Evolutionary conservation across 495 filamentous ascomycete species (phyloP).

Genomic region (Penicillium longicatenatum): DNA sequence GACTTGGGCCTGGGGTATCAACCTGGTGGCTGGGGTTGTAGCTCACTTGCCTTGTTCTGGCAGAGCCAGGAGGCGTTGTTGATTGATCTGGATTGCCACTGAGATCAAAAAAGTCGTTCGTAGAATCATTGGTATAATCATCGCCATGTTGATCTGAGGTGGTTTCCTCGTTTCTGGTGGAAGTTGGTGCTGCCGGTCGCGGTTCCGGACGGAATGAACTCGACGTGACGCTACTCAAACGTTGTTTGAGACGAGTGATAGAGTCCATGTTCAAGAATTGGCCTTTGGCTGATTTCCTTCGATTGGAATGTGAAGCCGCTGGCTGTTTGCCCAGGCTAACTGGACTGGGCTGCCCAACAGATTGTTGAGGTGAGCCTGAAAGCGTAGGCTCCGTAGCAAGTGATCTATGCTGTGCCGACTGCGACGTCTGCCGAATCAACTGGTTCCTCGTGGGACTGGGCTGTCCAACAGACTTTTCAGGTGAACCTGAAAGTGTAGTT

Average conservation of each 20-base stretch:
- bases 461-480: not conserved
- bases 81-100: constrained; percentile 6
- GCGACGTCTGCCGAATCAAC: not conserved
- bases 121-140: constrained; percentile 14
- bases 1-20: constrained; percentile 8
- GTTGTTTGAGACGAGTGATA: not conserved
- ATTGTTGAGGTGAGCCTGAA: not conserved
- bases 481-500: not conserved
- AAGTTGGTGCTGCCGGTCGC: not conserved
- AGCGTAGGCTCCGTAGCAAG: not conserved
- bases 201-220: not conserved
- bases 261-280: not conserved
- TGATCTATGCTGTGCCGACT: not conserved
- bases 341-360: not conserved
- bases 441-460: not conserved
- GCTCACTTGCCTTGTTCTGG: constrained; percentile 24
- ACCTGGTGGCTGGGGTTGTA: constrained; percentile 14
- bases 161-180: not conserved
- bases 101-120: constrained; percentile 17
- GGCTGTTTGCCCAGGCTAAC: not conserved
- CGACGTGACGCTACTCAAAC: not conserved
- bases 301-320: not conserved
- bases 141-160: constrained; percentile 1
- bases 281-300: not conserved
- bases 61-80: constrained; percentile 24